A percentile compares a stretch with the other conserved stretches of the same genome.
Conservation (phyloP, 495 filamentous ascomycete genomes). For the Aspergillus cristatus region DNA sequence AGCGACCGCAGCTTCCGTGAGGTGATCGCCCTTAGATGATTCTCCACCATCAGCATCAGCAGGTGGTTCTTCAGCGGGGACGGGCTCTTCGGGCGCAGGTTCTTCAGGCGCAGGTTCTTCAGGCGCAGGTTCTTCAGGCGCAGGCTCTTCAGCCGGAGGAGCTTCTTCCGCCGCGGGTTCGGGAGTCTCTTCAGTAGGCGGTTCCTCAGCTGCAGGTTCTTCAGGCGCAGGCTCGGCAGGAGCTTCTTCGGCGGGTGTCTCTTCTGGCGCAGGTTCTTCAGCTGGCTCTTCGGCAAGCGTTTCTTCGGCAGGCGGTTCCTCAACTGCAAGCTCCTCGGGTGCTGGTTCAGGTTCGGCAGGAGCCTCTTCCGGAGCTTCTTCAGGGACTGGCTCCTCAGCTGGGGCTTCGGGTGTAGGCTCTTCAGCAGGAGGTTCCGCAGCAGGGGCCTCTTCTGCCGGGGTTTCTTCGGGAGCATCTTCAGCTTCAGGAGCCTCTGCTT, state of each 20-base stretch:
- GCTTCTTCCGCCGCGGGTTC: slow-evolving; percentile 4
- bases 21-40: not conserved
- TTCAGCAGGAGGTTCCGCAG: not conserved
- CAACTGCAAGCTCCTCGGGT: not conserved
- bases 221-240: too few relatives aligned
- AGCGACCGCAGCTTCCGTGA: slow-evolving; percentile 7
- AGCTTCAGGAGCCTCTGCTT: not conserved
- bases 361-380: not conserved
- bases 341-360: slow-evolving; percentile 5
- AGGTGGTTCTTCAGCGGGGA: slow-evolving; percentile 1
- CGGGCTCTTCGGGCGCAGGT: slow-evolving; percentile 10
- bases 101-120: too few relatives aligned
- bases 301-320: slow-evolving; percentile 7
- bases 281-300: too few relatives aligned
- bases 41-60: not conserved
- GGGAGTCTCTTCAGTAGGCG: slow-evolving; percentile 3
- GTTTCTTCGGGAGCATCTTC: slow-evolving; percentile 8
- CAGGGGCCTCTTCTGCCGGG: slow-evolving; percentile 1
- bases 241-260: too few relatives aligned
- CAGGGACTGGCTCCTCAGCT: slow-evolving; percentile 8
- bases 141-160: slow-evolving; percentile 5
- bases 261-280: too few relatives aligned
- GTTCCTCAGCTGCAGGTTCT: slow-evolving; percentile 6
- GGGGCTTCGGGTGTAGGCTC: not conserved
- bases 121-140: slow-evolving; percentile 7